Evolutionary conservation across 2,329 filamentous ascomycete genomes (phyloP), one percentile per base, ranked within the genome.

Genomic region (Ophiostoma montium): DNA sequence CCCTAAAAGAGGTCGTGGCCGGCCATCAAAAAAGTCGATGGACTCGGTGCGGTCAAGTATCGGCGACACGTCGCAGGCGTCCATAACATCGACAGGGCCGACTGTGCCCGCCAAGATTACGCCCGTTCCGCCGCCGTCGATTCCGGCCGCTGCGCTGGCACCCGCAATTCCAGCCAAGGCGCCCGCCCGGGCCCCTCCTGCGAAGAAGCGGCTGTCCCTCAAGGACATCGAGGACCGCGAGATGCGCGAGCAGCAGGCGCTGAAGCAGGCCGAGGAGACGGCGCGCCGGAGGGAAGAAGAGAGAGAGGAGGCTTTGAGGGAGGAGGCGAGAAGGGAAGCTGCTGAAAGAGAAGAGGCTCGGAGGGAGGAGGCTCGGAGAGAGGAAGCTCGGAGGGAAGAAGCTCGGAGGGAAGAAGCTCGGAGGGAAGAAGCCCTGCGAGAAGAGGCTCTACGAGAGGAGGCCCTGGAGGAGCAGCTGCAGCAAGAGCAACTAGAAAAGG

Each of bases 11-110:
- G 58, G 57, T 5, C 55, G 61, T 7, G 62, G 62, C 12, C 57
- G 62, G 16, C 63, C 63, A 3, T 55, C 61, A 1, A 65, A 64
- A 52, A 61, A 59, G 50, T 59, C 60, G 4, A 6, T 52, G 54
- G 52, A 52, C 13, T 23, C 46, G 1, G 18, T 30, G 7, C 45
- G 46, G 27, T 51, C 50, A n/a, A 51, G 50, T 9, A 35, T 35
- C 19, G 46, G 33, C 7, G 44, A 36, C 38, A 43, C 43, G 9
- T 16, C 21, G 9, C 39, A 45, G 23, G 33, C 38, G 12, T 30
- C 45, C 3, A 12, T 21, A 10, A 30, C 44, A 3, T 35, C 45
- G 9, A 38, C 39, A 4, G 51, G 49, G 38, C 18, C 50, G 2
- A 19, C 35, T 7, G 35, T 39, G 18, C 46, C 48, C 7, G 13